Base-by-base conservation (phyloP, 768 basidiomycete genomes). In the Kwoniella shandongensis region DNA sequence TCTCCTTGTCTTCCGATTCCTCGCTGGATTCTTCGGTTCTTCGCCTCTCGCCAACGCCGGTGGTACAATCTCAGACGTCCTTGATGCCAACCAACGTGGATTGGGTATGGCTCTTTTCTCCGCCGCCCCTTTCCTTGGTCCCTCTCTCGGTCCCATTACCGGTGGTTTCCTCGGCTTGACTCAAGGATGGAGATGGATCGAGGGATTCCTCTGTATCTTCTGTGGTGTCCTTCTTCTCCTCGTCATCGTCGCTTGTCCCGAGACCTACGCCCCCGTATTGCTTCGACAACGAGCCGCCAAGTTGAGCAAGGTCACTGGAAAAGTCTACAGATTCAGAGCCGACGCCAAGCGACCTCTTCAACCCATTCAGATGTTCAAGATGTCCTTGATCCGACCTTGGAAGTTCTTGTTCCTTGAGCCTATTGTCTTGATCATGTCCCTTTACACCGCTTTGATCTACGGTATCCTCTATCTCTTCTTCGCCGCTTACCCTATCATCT, bases 401-500 rank as follows among this genome's bases (percentile, higher is more conserved):
- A 63, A 66, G 35, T 67, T 78, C 57, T 61, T 78, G 41, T 72
- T 76, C 66, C 64, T 53, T 51, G 77, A 78, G 50, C 77, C 77
- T 7, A 78, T 78, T 59, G 77, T 78, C 38, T 53, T 74, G 25
- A 61, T 75, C 51, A 57, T 78, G 32, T 69, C 70, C 32, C 62
- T 76, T 48, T 78, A 77, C 61, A 66, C 65, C 40, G 55, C 56
- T 44, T 25, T 58, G 1, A 58, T 66, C 48, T 69, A 68, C 51
- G 67, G 69, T 54, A 62, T 67, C 40, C 55, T 72, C 12, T 72
- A 75, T 55, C 67, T 75, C 36, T 69, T 72, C 59, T 76, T 76
- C 57, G 69, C 69, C 11, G 78, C 78, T 6, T 79, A 78, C 67
- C 78, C 79, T 0, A 76, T 78, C 53, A 70, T 79, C 44, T 81